Percentiles rank a stretch among this genome's conserved stretches.
Conservation (phyloP, 495 filamentous ascomycete species). For the Apiosordaria backusii region DNA sequence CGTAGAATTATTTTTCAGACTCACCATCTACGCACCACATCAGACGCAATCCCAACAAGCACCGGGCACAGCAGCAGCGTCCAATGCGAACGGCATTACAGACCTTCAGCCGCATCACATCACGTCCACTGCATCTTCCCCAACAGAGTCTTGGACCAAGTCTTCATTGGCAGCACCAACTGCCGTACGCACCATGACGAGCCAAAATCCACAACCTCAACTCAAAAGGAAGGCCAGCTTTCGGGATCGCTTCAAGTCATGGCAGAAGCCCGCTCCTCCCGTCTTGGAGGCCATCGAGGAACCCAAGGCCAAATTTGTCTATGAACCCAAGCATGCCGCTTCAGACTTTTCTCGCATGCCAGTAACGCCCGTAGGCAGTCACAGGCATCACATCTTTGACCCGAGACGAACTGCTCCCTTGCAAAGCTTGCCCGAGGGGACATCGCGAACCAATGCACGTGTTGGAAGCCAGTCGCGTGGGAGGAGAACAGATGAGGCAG, state of each 20-base stretch:
- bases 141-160: neutral
- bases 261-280: constrained; percentile 17
- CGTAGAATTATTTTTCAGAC: too few relatives aligned
- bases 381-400: neutral
- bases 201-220: constrained; percentile 16
- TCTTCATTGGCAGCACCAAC: neutral
- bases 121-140: neutral
- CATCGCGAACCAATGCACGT: neutral
- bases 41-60: neutral
- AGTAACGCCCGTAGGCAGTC: constrained; percentile 9
- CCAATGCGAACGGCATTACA: neutral
- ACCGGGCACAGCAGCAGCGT: neutral
- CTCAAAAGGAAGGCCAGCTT: constrained; percentile 28
- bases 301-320: constrained; percentile 19
- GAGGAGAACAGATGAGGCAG: neutral
- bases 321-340: constrained; percentile 32
- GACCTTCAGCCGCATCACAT: constrained; percentile 10
- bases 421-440: constrained; percentile 13
- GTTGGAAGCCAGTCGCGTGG: neutral
- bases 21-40: neutral
- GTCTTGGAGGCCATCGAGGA: constrained; percentile 14
- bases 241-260: constrained; percentile 24
- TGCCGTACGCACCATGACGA: constrained; percentile 12
- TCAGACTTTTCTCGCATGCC: constrained; percentile 28
- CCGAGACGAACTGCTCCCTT: constrained; percentile 1